Evolutionary conservation across 129 eudicot genomes (phyloP).

Genomic region (Lonicera japonica): DNA sequence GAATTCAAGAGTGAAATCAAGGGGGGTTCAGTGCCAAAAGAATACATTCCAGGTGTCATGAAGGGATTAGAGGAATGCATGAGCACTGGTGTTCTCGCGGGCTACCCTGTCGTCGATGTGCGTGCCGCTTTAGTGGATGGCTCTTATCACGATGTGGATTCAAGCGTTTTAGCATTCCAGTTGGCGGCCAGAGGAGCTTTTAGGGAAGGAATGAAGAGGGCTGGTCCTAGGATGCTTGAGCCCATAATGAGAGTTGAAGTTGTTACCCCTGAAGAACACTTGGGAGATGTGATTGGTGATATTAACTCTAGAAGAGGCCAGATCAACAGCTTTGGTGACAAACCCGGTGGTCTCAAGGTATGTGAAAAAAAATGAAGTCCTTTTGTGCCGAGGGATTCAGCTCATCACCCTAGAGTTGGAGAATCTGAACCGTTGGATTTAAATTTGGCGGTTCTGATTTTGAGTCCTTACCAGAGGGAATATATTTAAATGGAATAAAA

Average conservation of each 20-base stretch:
- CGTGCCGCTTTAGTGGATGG: slow-evolving; percentile 89
- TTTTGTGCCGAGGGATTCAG: neutral
- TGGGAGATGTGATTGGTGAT: slow-evolving; percentile 98
- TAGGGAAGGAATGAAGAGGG: slow-evolving; percentile 81
- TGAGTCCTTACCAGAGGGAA: too few species aligned
- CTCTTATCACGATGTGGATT: slow-evolving; percentile 92
- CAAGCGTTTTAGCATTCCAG: slow-evolving; percentile 91
- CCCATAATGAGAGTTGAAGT: slow-evolving; percentile 96
- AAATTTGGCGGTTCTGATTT: too few species aligned
- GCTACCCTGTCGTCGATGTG: slow-evolving; percentile 90
- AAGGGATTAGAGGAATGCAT: slow-evolving; percentile 92
- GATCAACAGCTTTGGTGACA: slow-evolving; percentile 88
- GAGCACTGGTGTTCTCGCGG: slow-evolving; percentile 81
- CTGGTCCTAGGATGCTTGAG: slow-evolving; percentile 75
- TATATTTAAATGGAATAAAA: too few species aligned
- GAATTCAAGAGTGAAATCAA: slow-evolving; percentile 94
- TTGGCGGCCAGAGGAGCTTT: slow-evolving; percentile 79
- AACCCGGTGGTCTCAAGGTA: slow-evolving; percentile 99
- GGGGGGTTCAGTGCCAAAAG: slow-evolving; percentile 95
- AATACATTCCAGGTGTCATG: slow-evolving; percentile 85
- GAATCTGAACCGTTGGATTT: too few species aligned
- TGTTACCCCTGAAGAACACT: slow-evolving; percentile 95
- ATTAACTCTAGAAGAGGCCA: slow-evolving; percentile 95
- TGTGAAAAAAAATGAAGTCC: neutral
- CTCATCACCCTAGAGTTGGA: too few species aligned